Percentiles rank a stretch among this genome's conserved stretches.
Conservation (phyloP, 1,139 yeast species). For the Cylindricascospora bacillispora region DNA sequence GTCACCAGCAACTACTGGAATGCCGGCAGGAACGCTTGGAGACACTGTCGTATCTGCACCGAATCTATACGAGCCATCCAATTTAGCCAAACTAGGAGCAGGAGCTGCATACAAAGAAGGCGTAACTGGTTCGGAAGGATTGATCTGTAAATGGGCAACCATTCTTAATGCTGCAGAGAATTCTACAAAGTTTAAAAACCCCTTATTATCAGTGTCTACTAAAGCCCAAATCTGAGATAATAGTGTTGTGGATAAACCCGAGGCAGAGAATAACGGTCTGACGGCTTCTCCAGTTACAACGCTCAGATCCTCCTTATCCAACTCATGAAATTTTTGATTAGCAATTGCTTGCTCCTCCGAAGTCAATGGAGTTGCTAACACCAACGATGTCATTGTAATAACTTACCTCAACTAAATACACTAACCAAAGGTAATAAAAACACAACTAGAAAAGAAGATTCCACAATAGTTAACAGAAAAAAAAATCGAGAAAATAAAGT, state of each 20-base stretch:
- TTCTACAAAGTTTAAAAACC: conserved; percentile 70
- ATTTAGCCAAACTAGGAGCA: conserved; percentile 11
- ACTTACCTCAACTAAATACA: too few species aligned
- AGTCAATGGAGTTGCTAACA: conserved; percentile 39
- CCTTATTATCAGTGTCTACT: conserved; percentile 76
- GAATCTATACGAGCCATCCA: conserved; percentile 48
- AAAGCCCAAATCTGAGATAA: conserved; percentile 91
- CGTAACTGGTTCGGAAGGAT: conserved; percentile 14
- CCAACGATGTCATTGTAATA: conserved; percentile 15
- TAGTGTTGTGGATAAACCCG: conserved; percentile 66
- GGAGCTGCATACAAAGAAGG: conserved; percentile 19
- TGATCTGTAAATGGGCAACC: conserved; percentile 70
- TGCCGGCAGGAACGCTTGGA: conserved; percentile 17
- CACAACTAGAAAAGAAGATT: too few species aligned
- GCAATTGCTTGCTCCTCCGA: conserved; percentile 67
- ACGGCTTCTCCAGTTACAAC: conserved; percentile 85
- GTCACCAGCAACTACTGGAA: conserved; percentile 14
- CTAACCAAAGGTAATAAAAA: too few species aligned
- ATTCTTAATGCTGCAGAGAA: conserved; percentile 80
- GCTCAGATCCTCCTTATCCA: conserved; percentile 73
- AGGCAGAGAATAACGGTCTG: conserved; percentile 72
- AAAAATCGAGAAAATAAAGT: too few species aligned
- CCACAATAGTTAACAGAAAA: too few species aligned
- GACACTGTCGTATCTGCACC: conserved; percentile 18
- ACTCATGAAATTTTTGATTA: conserved; percentile 59